Evolutionary conservation across 2,329 filamentous ascomycete species (phyloP).

Genomic region (Cytospora piceae): DNA sequence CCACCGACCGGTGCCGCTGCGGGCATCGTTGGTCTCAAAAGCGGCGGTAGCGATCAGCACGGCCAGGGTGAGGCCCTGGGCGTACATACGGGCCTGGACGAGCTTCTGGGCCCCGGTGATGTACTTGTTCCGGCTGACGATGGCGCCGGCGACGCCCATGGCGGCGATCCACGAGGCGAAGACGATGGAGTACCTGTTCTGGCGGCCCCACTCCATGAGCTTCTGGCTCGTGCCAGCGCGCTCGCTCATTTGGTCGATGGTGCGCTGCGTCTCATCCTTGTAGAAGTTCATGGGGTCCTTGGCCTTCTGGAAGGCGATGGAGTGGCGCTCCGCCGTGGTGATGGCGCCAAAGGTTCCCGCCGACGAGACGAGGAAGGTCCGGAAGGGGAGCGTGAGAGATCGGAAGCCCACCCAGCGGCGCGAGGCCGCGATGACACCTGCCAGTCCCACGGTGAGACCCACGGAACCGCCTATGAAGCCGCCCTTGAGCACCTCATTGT

Average conservation of each 20-base stretch:
- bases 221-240: slow-evolving; percentile 57
- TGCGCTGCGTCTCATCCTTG: slow-evolving; percentile 64
- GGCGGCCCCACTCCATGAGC: slow-evolving; percentile 72
- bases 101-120: slow-evolving; percentile 81
- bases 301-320: slow-evolving; percentile 66
- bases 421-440: slow-evolving; percentile 69
- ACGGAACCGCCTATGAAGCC: slow-evolving; percentile 72
- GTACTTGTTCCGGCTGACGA: slow-evolving; percentile 79
- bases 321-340: slow-evolving; percentile 77
- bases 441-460: slow-evolving; percentile 69
- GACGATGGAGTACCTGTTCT: slow-evolving; percentile 87
- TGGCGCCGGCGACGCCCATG: slow-evolving; percentile 73
- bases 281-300: slow-evolving; percentile 71
- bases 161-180: slow-evolving; percentile 79
- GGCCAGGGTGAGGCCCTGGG: slow-evolving; percentile 83
- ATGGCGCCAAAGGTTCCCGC: slow-evolving; percentile 84
- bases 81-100: slow-evolving; percentile 93
- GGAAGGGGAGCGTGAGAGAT: slow-evolving; percentile 83
- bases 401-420: slow-evolving; percentile 77
- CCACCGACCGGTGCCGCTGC: slow-evolving; percentile 76
- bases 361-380: slow-evolving; percentile 85
- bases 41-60: slow-evolving; percentile 82
- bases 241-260: slow-evolving; percentile 57
- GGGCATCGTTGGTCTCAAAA: slow-evolving; percentile 79
- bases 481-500: slow-evolving; percentile 77